phyloP scores from a whole-genome alignment of 2,329 filamentous ascomycete genomes.

The Fusarium sp. region DNA sequence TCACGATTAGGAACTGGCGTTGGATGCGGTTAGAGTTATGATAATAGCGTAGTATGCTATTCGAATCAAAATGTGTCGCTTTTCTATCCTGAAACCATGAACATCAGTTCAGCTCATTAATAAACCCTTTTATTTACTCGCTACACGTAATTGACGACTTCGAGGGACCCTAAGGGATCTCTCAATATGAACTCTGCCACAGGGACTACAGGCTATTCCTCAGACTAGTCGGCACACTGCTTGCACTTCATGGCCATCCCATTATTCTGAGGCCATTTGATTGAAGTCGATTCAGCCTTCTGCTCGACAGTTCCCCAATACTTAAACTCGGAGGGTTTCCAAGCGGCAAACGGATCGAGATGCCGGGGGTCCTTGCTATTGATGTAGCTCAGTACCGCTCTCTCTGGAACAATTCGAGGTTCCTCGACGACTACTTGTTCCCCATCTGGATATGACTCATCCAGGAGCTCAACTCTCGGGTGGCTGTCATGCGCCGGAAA shows the following conservation, averaged over 20 bases:
- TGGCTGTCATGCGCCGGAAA: neutral
- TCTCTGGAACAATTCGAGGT: neutral
- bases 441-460: neutral
- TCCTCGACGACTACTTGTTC: no score
- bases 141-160: neutral
- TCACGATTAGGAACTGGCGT: slow-evolving; percentile 40
- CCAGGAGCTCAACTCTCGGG: neutral
- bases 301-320: neutral
- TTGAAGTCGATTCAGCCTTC: neutral
- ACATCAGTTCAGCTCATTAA: neutral
- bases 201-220: neutral
- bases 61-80: neutral
- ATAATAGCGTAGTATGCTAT: slow-evolving; percentile 13
- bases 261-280: slow-evolving; percentile 2
- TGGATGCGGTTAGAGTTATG: slow-evolving; percentile 39
- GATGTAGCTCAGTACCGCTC: slow-evolving; percentile 1
- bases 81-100: neutral
- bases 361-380: neutral
- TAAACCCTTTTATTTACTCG: neutral
- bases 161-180: neutral
- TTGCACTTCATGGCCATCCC: slow-evolving; percentile 3
- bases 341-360: neutral
- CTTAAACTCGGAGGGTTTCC: neutral
- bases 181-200: neutral
- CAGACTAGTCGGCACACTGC: neutral